Conservation (phyloP, 2,329 filamentous ascomycete species). For the Cladosporium halotolerans region DNA sequence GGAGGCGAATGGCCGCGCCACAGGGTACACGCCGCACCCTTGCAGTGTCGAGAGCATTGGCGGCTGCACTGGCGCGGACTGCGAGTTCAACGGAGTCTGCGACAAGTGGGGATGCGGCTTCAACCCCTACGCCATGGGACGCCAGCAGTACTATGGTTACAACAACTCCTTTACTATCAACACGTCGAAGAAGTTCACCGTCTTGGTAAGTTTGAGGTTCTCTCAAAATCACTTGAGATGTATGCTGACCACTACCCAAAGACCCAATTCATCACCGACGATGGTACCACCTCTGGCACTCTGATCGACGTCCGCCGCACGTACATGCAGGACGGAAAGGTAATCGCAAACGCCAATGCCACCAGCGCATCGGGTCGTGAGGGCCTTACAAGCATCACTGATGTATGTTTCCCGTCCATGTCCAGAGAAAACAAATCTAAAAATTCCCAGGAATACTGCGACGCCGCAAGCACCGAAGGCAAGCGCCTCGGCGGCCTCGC, state of each 20-base stretch:
- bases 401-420: not conserved
- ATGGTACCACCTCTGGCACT: slow-evolving; percentile 43
- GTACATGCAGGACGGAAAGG: slow-evolving; percentile 56
- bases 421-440: not conserved
- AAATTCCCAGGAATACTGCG: slow-evolving; percentile 3
- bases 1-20: slow-evolving; percentile 62
- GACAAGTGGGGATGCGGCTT: slow-evolving; percentile 65
- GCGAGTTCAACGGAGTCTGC: slow-evolving; percentile 55
- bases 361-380: not conserved
- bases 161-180: slow-evolving; percentile 44
- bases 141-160: slow-evolving; percentile 54
- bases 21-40: slow-evolving; percentile 58
- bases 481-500: slow-evolving; percentile 43
- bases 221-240: not conserved
- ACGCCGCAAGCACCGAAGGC: not conserved
- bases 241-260: slow-evolving; percentile 31
- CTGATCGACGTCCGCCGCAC: slow-evolving; percentile 56
- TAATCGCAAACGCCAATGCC: slow-evolving; percentile 49
- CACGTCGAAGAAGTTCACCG: slow-evolving; percentile 54
- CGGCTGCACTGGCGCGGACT: slow-evolving; percentile 42
- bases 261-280: slow-evolving; percentile 54
- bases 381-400: slow-evolving; percentile 2
- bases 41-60: slow-evolving; percentile 51
- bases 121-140: slow-evolving; percentile 61
- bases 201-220: slow-evolving; percentile 24